Evolutionary conservation across 306 rosid species (phyloP), one percentile per base, ranked within the genome.

Genomic region (Pueraria montana): DNA sequence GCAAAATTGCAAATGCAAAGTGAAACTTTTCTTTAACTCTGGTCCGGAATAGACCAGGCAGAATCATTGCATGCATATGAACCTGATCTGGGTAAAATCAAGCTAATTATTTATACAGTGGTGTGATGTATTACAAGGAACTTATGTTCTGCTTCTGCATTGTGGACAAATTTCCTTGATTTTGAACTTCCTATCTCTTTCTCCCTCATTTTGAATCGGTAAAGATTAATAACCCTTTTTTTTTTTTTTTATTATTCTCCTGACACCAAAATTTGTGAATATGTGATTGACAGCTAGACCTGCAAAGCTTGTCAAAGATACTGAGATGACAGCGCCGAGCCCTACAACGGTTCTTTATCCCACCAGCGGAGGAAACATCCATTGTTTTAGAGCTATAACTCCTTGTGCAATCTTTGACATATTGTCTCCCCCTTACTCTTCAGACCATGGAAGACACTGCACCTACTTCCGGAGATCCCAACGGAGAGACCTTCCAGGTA

Each of bases 401-500:
- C 99, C 98, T 5, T 96, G 99, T 38, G 99, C 99, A n/a, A 80
- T 96, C 84, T 89, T 96, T 45, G 99, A 96, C 87, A 89, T 96
- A 82, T 77, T 94, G 38, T 83, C 97, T 59, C 99, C 99, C 0
- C 99, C 99, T 65, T 96, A 96, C 85, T 92, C 97, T 10, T 86
- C 98, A 5, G 97, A 92, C 64, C 81, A 90, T 20, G 97, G 87
- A 58, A 88, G 99, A 24, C 94, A 96, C 86, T 96, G 99, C 91
- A 86, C 91, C 76, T 96, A 96, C 90, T 96, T 92, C 88, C 90
- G 96, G 21, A 77, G 81, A 81, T 91, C 98, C 58, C 90, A 85
- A 18, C 83, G 84, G 77, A 90, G 7, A 77, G 94, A 96, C 79
- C 91, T 92, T 71, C 93, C 95, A 66, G 95, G 99, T 96, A 91